Conservation (phyloP, 495 filamentous ascomycete species). For the Penicillium canariense region DNA sequence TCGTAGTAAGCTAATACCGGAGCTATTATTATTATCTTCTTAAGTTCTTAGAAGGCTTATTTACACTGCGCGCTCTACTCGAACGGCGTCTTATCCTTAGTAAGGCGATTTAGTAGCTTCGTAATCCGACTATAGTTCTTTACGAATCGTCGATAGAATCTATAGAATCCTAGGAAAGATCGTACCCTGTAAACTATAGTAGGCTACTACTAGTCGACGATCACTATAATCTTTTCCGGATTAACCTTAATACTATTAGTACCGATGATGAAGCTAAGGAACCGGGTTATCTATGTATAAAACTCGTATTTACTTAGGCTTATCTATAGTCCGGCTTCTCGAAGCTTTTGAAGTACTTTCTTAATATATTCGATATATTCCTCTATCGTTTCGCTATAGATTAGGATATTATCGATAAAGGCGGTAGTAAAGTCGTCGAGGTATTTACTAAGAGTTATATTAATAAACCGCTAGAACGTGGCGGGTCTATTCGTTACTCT, state of each 20-base stretch:
- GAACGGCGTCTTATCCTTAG: no score
- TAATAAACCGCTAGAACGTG: conserved; percentile 8
- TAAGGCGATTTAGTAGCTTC: no score
- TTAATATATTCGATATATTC: neutral
- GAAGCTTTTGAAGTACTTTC: neutral
- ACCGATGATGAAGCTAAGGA: neutral
- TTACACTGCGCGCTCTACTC: no score
- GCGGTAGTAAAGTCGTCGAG: conserved; percentile 1
- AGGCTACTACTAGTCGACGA: no score
- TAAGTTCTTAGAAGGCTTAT: no score
- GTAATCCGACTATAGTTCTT: no score
- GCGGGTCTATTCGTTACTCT: neutral
- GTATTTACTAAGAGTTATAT: neutral
- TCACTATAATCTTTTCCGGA: conserved; percentile 16
- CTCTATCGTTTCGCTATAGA: neutral
- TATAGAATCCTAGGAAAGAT: no score
- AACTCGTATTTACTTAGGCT: conserved; percentile 33
- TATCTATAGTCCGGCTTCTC: neutral
- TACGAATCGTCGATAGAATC: no score
- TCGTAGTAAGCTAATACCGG: no score
- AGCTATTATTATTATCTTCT: no score
- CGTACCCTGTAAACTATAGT: no score
- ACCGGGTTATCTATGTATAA: conserved; percentile 15
- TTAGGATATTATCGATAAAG: conserved; percentile 4
- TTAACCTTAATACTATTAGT: conserved; percentile 22